Percentiles rank a stretch among this genome's conserved stretches.
These are phyloP conservation scores for Acephala macrosclerotiorum DNA, from an alignment of 2,329 filamentous ascomycete genomes.

Conservation along the genomic window DNA sequence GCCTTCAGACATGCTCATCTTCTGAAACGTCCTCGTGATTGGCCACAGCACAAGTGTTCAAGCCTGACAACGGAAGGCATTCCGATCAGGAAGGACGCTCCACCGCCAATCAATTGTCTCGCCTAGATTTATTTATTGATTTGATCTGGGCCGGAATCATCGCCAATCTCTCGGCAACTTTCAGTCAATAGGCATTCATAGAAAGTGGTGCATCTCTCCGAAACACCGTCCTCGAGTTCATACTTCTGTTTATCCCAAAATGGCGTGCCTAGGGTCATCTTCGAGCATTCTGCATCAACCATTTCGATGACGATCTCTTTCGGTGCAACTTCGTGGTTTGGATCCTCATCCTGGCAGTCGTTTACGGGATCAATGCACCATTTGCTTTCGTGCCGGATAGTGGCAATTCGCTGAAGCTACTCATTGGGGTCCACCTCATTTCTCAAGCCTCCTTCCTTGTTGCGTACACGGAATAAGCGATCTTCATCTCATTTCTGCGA, in stretches of 20 bases:
- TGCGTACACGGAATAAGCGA: conserved; percentile 11
- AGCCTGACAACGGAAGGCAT: not conserved
- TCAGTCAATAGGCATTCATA: conserved; percentile 22
- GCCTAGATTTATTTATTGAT: conserved; percentile 17
- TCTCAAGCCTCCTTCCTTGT: conserved; percentile 22
- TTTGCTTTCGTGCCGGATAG: conserved; percentile 20
- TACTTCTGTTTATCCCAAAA: conserved; percentile 30
- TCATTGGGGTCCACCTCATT: conserved; percentile 26
- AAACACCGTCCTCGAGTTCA: conserved; percentile 21
- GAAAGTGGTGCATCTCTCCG: conserved; percentile 13
- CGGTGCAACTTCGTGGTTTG: conserved; percentile 29
- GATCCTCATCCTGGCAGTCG: conserved; percentile 29
- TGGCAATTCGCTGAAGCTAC: conserved; percentile 22
- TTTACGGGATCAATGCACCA: conserved; percentile 31
- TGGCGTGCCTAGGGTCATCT: conserved; percentile 30
- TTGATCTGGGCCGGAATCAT: conserved; percentile 34
- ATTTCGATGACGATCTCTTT: conserved; percentile 27
- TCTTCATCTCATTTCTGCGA: conserved; percentile 25
- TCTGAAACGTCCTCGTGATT: conserved; percentile 5
- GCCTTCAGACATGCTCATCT: conserved; percentile 12
- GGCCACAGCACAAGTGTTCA: not conserved
- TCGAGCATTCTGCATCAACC: conserved; percentile 24
- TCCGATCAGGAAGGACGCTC: conserved; percentile 10
- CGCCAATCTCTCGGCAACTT: conserved; percentile 28
- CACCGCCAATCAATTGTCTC: conserved; percentile 1